Evolutionary conservation across 2,329 filamentous ascomycete genomes (phyloP), one percentile per base, ranked within the genome.

Genomic region (Stemphylium beticola): DNA sequence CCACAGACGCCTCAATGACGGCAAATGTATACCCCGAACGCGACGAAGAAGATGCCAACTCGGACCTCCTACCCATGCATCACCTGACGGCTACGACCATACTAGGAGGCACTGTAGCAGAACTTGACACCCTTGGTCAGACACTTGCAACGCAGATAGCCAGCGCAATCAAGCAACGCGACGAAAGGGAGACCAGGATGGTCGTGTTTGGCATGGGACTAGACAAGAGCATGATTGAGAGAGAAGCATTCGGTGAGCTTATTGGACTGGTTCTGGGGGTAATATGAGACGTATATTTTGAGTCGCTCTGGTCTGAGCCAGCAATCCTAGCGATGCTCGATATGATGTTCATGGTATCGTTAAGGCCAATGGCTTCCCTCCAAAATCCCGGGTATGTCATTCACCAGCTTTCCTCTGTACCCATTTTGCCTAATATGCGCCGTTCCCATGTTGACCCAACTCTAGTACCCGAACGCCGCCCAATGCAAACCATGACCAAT

Each of bases 121-220:
- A 90, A 41, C 84, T 92, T 38, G 92, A 97, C 69, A 91, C 89
- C 0, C 76, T 96, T 4, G 93, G 92, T 1, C 93, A 97, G 74
- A 85, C 97, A 1, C 89, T 96, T 68, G 93, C 93, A 2, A 91
- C 91, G 38, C 93, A 97, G 68, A 88, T 98, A 62, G 95, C 89
- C 4, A 96, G 88, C 68, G 85, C 89, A 34, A 84, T 99, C 55
- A 82, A 87, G 15, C 85, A 88, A 55, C 87, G 87, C 59, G 83
- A 90, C 47, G 87, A 91, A 5, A 77, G 80, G 39, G 86, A 89
- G 71, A 81, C 79, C 58, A 76, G 86, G 37, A 76, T 83, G 60
- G 75, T 89, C 12, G 81, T 89, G 18, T 66, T 89, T 31, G 85
- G 85, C 0, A 69, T 86, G 58, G 85, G 85, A 0, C 69, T 87